Base-by-base conservation (phyloP, 768 basidiomycete species). In the Ramaria sp. region DNA sequence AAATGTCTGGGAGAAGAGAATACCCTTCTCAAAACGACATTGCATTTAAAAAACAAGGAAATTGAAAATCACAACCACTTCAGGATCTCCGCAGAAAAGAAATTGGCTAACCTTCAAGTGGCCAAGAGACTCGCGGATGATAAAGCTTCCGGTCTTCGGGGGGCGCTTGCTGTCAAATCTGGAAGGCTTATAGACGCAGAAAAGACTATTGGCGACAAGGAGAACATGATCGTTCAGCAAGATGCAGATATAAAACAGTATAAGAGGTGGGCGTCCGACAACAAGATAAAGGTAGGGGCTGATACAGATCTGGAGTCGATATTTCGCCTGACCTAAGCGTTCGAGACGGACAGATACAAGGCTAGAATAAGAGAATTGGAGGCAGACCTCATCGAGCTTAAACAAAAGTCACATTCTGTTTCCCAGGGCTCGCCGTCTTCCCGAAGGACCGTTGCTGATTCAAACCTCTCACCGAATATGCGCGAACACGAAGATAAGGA, bases 51-150 rank as follows among this genome's bases (percentile, higher is more conserved):
- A 37, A 20, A 27, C 12, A 25, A 5, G 5, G 42, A 54, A 24
- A n/a, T 45, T 4, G 42, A 54, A 25, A 1, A 7, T 9, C 15
- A 28, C n/a, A 18, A 20, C 13, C 52, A 30, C 6, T 10, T 20
- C 8, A 45, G 41, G n/a, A n/a, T 30, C 42, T 16, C 18, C 15
- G 13, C 22, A 13, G 43, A 54, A 6, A 44, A 8, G 43, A 30
- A 44, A 15, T 27, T 30, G 20, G 52, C 27, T 8, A 54, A 54
- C 38, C 41, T 54, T 28, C 3, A 34, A 28, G 15, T 54, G 42
- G 16, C 41, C 16, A 54, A 54, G 52, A 54, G 27, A 18, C n/a
- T 54, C 12, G 42, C 32, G 9, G 52, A 54, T 28, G 43, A 47
- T 22, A 20, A 44, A 3, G 9, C 20, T 13, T 22, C 24, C 44